Evolutionary conservation across 768 basidiomycete species (phyloP), one percentile per base, ranked within the genome.

Genomic region (Rhizopogon sp.): DNA sequence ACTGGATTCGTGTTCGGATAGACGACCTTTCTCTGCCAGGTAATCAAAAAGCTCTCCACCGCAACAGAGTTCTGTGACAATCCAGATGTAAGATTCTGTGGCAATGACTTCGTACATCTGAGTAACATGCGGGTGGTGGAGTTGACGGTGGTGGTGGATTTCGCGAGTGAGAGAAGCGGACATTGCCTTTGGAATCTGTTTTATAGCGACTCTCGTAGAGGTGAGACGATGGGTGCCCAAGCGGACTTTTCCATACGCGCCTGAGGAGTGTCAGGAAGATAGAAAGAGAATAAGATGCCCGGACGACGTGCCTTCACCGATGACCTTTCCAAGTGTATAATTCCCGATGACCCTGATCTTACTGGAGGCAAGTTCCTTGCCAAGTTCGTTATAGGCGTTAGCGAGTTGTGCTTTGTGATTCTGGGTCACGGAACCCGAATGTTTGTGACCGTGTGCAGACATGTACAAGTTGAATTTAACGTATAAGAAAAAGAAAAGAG

Each of bases 11-110:
- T 85, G 82, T 69, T 96, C 93, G 20, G 81, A 74, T 52, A 98
- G 70, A 3, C 95, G 81, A 20, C 93, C 92, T 63, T 96, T 91
- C 76, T 99, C 97, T 13, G 89, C 92, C 22, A 99, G 86, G 66
- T 98, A 98, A 72, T 98, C 97, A 71, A 98, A 99, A 29, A 99
- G 82, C 70, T 99, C 97, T 40, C 97, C 97, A 9, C 97, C 97
- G 43, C 85, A 87, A 71, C 97, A 98, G 35, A 99, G 85, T 67
- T 99, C 97, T 14, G 94, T 92, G 42, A 99, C 88, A 55, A 99
- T 93, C 93, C 94, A 98, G 66, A 99, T 95, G 60, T 84, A 82
- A 25, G 83, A 82, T 72, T 99, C 97, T 1, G 97, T 98, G 8
- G 97, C 97, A 67, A 98, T 90, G 66, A 98, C 92, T 73, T 99